These are phyloP conservation scores for Mycena leptocephala DNA, from an alignment of 768 basidiomycete genomes.

Conservation along the genomic window DNA sequence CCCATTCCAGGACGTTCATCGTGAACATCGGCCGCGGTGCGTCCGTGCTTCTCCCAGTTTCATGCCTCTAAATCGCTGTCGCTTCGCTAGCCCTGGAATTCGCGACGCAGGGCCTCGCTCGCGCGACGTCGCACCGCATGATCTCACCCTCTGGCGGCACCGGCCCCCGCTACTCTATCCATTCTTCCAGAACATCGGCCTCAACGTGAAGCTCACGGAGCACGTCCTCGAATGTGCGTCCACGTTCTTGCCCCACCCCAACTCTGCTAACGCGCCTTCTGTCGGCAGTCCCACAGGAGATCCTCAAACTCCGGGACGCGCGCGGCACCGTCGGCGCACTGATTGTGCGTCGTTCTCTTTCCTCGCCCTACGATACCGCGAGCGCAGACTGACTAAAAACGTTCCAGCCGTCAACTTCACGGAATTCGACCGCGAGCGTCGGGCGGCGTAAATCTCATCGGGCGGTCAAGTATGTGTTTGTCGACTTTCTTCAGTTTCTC, in stretches of 20 bases:
- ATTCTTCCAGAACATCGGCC: slow-evolving; percentile 87
- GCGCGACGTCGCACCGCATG: slow-evolving; percentile 88
- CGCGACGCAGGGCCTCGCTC: slow-evolving; percentile 81
- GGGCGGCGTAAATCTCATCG: slow-evolving; percentile 83
- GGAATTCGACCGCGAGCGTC: slow-evolving; percentile 81
- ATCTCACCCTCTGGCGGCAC: slow-evolving; percentile 75
- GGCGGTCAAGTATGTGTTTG: slow-evolving; percentile 82
- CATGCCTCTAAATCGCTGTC: background rate
- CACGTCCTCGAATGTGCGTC: slow-evolving; percentile 58
- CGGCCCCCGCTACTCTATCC: slow-evolving; percentile 85
- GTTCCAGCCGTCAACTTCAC: slow-evolving; percentile 83
- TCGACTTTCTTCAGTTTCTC: background rate
- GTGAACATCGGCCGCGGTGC: slow-evolving; percentile 87
- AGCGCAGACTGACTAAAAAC: background rate
- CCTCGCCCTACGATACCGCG: too few relatives aligned
- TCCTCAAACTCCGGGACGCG: slow-evolving; percentile 71
- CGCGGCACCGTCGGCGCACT: slow-evolving; percentile 69
- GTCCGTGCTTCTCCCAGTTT: background rate
- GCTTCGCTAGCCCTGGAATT: slow-evolving; percentile 78
- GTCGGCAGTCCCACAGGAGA: slow-evolving; percentile 74
- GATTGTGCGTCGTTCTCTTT: slow-evolving; percentile 69
- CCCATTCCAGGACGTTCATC: slow-evolving; percentile 87
- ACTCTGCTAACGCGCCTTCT: background rate
- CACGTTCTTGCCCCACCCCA: background rate
- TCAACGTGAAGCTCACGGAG: slow-evolving; percentile 67